Percentiles rank a stretch among this genome's conserved stretches.
Conservation (phyloP, 176 grass and related monocot species). For the Raddia distichophylla region DNA sequence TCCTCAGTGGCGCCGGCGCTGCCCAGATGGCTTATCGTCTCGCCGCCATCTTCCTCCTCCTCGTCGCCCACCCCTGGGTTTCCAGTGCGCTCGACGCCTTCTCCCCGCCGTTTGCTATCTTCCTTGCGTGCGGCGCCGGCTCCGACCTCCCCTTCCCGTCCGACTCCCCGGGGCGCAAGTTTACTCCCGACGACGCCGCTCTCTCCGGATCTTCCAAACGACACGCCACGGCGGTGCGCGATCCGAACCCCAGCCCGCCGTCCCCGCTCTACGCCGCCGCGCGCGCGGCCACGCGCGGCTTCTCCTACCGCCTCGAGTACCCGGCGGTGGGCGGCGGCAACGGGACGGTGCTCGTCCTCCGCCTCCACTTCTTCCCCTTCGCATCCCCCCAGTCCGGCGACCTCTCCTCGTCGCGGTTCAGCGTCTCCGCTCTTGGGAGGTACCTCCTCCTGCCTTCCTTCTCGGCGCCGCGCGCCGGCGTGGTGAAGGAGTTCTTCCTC, state of each 20-base stretch:
- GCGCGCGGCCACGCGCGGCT: conserved; percentile 19
- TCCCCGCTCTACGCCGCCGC: conserved; percentile 47
- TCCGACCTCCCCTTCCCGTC: not conserved
- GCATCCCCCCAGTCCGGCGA: not conserved
- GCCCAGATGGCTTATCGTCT: not conserved
- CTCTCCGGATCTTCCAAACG: not conserved
- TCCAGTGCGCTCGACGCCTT: not conserved
- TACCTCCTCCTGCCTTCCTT: conserved; percentile 44
- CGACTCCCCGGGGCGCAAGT: conserved; percentile 25
- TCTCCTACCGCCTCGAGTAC: conserved; percentile 36
- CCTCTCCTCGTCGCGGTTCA: conserved; percentile 44
- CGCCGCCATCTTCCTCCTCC: not conserved
- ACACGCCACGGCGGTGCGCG: conserved; percentile 11
- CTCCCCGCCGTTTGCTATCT: not conserved
- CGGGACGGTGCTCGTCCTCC: conserved; percentile 42
- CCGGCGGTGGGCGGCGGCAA: not conserved
- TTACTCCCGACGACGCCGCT: conserved; percentile 23
- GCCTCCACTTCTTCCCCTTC: conserved; percentile 66
- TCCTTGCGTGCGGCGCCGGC: conserved; percentile 38
- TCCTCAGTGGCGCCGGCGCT: not conserved
- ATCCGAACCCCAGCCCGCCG: not conserved
- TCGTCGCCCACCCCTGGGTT: too few relatives aligned
- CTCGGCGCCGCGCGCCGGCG: not conserved
- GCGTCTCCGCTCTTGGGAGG: conserved; percentile 24
- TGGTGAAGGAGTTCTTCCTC: conserved; percentile 57